Conservation (phyloP, 495 filamentous ascomycete genomes). For the Parachaetomium inaequale region DNA sequence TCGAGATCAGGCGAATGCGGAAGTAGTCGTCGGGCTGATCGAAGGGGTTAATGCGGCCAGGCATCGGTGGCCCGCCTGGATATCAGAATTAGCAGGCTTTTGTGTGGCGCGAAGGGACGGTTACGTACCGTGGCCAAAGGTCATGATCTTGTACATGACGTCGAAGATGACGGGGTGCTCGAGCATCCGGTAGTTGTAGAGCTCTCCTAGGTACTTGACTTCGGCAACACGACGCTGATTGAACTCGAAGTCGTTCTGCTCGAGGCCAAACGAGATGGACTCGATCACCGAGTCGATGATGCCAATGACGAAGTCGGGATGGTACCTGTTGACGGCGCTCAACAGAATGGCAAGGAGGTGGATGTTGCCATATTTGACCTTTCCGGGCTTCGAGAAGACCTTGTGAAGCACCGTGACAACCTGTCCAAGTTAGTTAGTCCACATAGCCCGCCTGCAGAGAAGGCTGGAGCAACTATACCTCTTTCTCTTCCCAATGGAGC, state of each 20-base stretch:
- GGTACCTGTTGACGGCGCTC: conserved; percentile 82
- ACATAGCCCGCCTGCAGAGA: neutral
- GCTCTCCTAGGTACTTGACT: conserved; percentile 92
- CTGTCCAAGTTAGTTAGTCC: conserved; percentile 35
- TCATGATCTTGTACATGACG: conserved; percentile 87
- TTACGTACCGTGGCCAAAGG: conserved; percentile 73
- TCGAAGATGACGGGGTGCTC: conserved; percentile 96
- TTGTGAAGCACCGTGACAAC: conserved; percentile 82
- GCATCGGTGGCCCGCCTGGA: conserved; percentile 75
- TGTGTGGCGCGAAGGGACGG: neutral
- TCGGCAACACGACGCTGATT: conserved; percentile 95
- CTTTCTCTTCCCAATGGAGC: conserved; percentile 92
- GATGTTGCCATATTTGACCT: conserved; percentile 96
- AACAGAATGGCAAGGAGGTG: conserved; percentile 92
- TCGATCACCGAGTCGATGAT: conserved; percentile 90
- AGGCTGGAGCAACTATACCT: conserved; percentile 47
- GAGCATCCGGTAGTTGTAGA: conserved; percentile 97
- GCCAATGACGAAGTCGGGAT: conserved; percentile 81
- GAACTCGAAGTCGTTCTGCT: conserved; percentile 96
- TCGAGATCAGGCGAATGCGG: conserved; percentile 83
- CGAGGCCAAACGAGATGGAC: conserved; percentile 80
- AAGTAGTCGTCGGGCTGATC: conserved; percentile 96
- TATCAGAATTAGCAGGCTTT: conserved; percentile 18
- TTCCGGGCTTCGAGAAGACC: conserved; percentile 91
- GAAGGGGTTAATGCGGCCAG: conserved; percentile 66